Base-by-base conservation (phyloP, 805 yeast genomes). In the Kurtzmaniella fragi region DNA sequence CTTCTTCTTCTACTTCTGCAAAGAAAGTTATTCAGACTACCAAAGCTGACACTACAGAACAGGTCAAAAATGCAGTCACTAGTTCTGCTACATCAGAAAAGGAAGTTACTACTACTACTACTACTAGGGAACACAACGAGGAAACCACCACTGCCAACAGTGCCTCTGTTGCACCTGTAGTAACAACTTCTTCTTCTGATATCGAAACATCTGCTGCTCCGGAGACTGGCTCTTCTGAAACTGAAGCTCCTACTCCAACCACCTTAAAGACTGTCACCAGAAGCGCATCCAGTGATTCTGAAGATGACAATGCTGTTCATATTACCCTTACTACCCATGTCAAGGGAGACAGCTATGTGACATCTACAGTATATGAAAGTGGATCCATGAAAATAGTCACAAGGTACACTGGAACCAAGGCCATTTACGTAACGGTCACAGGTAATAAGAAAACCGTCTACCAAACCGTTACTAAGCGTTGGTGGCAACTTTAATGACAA, bases 201-300 rank as follows among this genome's bases (percentile, higher is more conserved):
- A 32, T 37, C 17, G 38, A 41, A 12, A 27, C 38, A 11, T 28
- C 39, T 13, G 36, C 39, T 12, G 42, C 50, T n/a, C n/a, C 23
- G 9, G 38, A 45, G 8, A 38, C 38, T 17, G 42, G 44, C 5
- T 39, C 41, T 13, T 23, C 39, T n/a, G 45, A 48, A 15, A 30
- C 42, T 34, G 34, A 33, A 12, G 41, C 46, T 15, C 35, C n/a
- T 8, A 7, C 2, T 10, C 15, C 17, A 23, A 16, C 17, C 17
- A n/a, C 15, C 10, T 12, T 31, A 7, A 37, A 28, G 13, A 30
- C 42, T 32, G 34, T 33, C 6, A 43, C 46, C 16, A 27, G 6
- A 13, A 12, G 5, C 10, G 11, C 17, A 12, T 17, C 17, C 12
- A n/a, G 12, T 12, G 15, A 17, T 15, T 10, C 12, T 25, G n/a